A percentile compares a stretch with the other conserved stretches of the same genome.
Conservation (phyloP, 495 filamentous ascomycete genomes). For the Daldinia caldariorum region DNA sequence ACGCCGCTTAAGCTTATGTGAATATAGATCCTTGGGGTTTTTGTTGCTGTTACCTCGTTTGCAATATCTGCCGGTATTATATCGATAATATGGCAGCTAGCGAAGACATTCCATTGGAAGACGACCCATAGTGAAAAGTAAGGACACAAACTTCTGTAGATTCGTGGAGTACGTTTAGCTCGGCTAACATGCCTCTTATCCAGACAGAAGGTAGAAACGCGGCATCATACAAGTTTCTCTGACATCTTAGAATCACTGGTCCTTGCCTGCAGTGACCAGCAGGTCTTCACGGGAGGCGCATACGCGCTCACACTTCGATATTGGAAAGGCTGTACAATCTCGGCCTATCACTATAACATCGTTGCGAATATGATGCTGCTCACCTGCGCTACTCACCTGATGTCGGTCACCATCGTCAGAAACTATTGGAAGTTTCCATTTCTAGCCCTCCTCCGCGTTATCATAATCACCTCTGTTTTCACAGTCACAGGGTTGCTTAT, state of each 20-base stretch:
- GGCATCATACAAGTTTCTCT: neutral
- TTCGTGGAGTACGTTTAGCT: neutral
- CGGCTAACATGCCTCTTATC: neutral
- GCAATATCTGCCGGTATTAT: constrained; percentile 33
- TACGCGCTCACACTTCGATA: constrained; percentile 51
- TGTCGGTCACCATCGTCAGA: constrained; percentile 48
- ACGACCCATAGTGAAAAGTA: neutral
- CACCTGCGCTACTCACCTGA: constrained; percentile 53
- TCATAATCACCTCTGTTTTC: neutral
- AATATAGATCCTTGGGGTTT: constrained; percentile 46
- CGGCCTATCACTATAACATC: constrained; percentile 56
- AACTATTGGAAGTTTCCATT: constrained; percentile 50
- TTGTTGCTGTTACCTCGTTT: constrained; percentile 46
- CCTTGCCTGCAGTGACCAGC: constrained; percentile 52
- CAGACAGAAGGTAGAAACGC: neutral
- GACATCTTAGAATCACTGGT: constrained; percentile 50
- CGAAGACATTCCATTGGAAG: neutral
- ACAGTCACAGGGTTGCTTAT: neutral
- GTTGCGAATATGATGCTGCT: constrained; percentile 53
- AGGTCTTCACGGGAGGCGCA: constrained; percentile 53
- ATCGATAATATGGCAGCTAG: constrained; percentile 38
- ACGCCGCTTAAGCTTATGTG: neutral
- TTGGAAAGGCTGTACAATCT: constrained; percentile 49
- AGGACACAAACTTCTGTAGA: neutral
- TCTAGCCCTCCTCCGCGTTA: constrained; percentile 43